Conservation (phyloP, 257 asterid species). For the Salvia splendens region DNA sequence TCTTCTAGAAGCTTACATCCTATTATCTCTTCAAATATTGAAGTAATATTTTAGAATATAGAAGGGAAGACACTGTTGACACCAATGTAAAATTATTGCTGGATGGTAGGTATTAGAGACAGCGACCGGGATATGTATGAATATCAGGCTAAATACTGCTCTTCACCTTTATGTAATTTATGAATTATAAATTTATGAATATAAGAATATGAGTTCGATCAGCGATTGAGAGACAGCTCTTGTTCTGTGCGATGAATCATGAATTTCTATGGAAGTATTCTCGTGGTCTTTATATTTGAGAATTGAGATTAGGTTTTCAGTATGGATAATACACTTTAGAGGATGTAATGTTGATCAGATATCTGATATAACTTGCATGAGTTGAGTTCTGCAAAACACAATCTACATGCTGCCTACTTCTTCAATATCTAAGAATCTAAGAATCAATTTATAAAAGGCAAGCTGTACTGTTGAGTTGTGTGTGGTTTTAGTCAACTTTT, state of each 20-base stretch:
- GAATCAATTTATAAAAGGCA: constrained; percentile 2
- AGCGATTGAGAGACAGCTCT: background rate
- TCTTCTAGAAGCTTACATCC: background rate
- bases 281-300: background rate
- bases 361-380: constrained; percentile 16
- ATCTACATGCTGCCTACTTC: background rate
- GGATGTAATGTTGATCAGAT: constrained; percentile 3
- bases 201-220: background rate
- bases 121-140: background rate
- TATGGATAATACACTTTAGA: background rate
- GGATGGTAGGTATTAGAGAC: constrained; percentile 13
- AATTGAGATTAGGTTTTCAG: background rate
- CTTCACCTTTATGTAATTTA: background rate
- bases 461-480: background rate
- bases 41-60: background rate
- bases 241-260: background rate
- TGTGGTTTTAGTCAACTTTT: background rate
- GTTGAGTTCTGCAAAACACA: background rate
- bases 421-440: no score
- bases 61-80: background rate
- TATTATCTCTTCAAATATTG: constrained; percentile 17
- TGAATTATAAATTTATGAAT: background rate
- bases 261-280: background rate
- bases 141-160: constrained; percentile 3
- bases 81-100: constrained; percentile 9